Conservation (phyloP, 2,329 filamentous ascomycete genomes). For the Fusarium sp. region DNA sequence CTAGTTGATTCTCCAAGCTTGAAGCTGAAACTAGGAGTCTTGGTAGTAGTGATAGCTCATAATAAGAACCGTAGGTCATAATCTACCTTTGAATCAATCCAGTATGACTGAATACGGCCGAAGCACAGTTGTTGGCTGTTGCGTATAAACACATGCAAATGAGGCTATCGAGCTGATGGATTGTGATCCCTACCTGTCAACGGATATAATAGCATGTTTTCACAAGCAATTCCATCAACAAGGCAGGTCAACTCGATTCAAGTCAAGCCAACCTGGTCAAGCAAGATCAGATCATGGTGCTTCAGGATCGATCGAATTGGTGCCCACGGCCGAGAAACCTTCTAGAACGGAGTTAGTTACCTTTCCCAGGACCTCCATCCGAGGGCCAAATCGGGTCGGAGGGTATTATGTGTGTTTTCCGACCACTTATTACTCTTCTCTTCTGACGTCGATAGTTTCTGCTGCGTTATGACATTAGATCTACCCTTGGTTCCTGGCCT, state of each 20-base stretch:
- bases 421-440: not conserved
- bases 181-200: constrained; percentile 13
- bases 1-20: constrained; percentile 13
- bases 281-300: constrained; percentile 1
- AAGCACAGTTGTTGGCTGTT: not conserved
- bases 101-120: too few species aligned
- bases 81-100: too few species aligned
- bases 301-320: not conserved
- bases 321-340: constrained; percentile 13
- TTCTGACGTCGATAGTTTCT: constrained; percentile 11
- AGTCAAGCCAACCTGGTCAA: too few species aligned
- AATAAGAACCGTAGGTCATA: too few species aligned
- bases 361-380: constrained; percentile 16
- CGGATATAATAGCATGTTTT: constrained; percentile 13
- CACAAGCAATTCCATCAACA: not conserved
- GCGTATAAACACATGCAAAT: not conserved
- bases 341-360: constrained; percentile 37
- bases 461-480: constrained; percentile 2
- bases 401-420: constrained; percentile 27
- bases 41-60: not conserved
- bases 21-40: constrained; percentile 22
- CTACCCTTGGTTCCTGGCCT: constrained; percentile 29
- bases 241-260: not conserved
- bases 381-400: constrained; percentile 17
- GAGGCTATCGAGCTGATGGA: not conserved